Percentiles rank a stretch among this genome's conserved stretches.
phyloP scores from a whole-genome alignment of 163 green algal species.

The Scenedesmus sp. region DNA sequence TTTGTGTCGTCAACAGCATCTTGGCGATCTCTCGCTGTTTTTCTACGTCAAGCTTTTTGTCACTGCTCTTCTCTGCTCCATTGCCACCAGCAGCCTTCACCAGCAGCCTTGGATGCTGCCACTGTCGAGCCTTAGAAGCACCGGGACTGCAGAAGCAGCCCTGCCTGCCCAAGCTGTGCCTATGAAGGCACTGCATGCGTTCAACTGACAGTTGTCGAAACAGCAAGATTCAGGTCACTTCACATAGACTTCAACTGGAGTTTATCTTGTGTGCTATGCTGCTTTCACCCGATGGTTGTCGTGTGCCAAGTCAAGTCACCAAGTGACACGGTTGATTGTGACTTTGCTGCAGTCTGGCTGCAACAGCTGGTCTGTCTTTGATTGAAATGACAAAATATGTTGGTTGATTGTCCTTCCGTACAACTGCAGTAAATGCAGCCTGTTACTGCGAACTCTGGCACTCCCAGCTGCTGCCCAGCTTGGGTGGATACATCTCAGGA shows the following conservation, averaged over 20 bases:
- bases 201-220: neutral
- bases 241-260: neutral
- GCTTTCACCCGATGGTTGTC: neutral
- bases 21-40: slow-evolving; percentile 45
- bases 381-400: neutral
- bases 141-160: neutral
- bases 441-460: neutral
- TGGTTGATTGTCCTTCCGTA: neutral
- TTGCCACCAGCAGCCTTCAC: slow-evolving; percentile 5
- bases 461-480: neutral
- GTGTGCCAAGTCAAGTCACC: neutral
- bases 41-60: slow-evolving; percentile 9
- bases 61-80: neutral
- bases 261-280: neutral
- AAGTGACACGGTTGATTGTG: neutral
- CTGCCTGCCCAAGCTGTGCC: neutral
- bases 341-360: too few species aligned
- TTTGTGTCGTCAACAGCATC: slow-evolving; percentile 48
- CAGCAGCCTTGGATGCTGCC: neutral
- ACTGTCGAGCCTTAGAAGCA: neutral
- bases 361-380: neutral
- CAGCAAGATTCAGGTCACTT: neutral
- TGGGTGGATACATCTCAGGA: neutral
- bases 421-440: neutral
- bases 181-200: neutral